A percentile compares a stretch with the other conserved stretches of the same genome.
Conservation (phyloP, 2,329 filamentous ascomycete species). For the Cryphonectria carpinicola region DNA sequence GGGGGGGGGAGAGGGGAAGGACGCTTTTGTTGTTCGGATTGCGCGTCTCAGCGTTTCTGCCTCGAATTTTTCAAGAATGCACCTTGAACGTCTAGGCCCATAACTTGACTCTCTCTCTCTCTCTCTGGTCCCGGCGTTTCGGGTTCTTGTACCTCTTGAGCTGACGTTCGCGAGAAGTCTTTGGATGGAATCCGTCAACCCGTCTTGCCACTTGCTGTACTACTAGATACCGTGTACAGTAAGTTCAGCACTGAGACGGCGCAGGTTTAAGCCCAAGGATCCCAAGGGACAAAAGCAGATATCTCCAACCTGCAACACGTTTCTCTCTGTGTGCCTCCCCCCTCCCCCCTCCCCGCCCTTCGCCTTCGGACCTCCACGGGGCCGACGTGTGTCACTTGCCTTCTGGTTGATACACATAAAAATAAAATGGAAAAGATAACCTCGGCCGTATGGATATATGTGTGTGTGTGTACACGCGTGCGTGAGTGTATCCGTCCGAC, state of each 20-base stretch:
- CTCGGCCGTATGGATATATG: background rate
- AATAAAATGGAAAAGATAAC: background rate
- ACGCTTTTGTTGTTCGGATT: background rate
- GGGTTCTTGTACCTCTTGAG: background rate
- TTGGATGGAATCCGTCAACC: background rate
- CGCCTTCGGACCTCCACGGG: background rate
- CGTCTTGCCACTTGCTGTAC: constrained; percentile 1
- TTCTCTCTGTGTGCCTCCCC: too few species aligned
- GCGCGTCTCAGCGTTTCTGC: background rate
- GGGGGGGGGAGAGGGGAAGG: too few species aligned
- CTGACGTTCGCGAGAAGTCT: background rate
- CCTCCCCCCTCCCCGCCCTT: background rate
- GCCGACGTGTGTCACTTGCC: background rate
- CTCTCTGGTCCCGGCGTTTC: background rate
- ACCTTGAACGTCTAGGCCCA: background rate
- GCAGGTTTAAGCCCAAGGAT: constrained; percentile 5
- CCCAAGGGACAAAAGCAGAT: too few species aligned
- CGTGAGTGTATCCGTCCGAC: background rate
- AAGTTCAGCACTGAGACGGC: background rate
- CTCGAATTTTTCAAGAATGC: background rate
- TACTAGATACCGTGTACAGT: background rate
- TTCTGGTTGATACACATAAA: background rate
- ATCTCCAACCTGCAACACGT: background rate
- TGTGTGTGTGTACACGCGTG: background rate
- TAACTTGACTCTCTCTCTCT: background rate